These are phyloP conservation scores for Picochlorum sp. DNA, from an alignment of 139 green algal genomes.

Conservation along the genomic window DNA sequence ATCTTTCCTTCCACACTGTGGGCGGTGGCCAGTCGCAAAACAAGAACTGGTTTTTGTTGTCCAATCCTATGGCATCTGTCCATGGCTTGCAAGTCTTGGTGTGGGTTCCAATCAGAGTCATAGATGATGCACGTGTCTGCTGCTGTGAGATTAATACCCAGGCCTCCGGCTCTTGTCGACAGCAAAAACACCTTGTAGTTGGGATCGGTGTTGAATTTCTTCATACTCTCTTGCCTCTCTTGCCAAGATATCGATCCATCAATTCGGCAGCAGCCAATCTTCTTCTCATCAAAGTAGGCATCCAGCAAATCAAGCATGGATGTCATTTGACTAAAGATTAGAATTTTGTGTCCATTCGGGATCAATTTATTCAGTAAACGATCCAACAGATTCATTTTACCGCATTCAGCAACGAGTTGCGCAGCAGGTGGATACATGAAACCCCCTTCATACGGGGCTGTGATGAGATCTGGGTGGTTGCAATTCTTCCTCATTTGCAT, in stretches of 20 bases:
- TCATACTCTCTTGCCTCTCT: slow-evolving; percentile 57
- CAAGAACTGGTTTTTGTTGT: slow-evolving; percentile 90
- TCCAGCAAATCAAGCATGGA: slow-evolving; percentile 95
- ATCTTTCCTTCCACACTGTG: slow-evolving; percentile 92
- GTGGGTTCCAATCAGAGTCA: slow-evolving; percentile 68
- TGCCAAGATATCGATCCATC: slow-evolving; percentile 75
- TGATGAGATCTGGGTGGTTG: slow-evolving; percentile 99
- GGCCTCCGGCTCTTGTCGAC: slow-evolving; percentile 89
- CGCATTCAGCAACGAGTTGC: slow-evolving; percentile 76
- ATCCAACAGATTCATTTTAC: slow-evolving; percentile 92
- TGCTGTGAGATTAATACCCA: slow-evolving; percentile 90
- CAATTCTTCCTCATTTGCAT: slow-evolving; percentile 96
- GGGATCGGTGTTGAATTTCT: slow-evolving; percentile 73
- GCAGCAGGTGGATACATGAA: slow-evolving; percentile 51
- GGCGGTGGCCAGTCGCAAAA: slow-evolving; percentile 84
- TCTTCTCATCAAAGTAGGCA: slow-evolving; percentile 75
- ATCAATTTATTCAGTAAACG: slow-evolving; percentile 65
- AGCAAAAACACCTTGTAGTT: slow-evolving; percentile 85
- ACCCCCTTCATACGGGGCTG: slow-evolving; percentile 37
- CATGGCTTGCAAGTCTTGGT: slow-evolving; percentile 78
- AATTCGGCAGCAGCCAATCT: slow-evolving; percentile 73
- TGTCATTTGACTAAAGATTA: slow-evolving; percentile 99
- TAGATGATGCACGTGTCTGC: slow-evolving; percentile 95
- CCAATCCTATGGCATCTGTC: slow-evolving; percentile 97
- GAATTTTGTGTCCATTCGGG: slow-evolving; percentile 61